These are phyloP conservation scores for Leishmania braziliensis DNA, from an alignment of 208 protist genomes.

Conservation along the genomic window DNA sequence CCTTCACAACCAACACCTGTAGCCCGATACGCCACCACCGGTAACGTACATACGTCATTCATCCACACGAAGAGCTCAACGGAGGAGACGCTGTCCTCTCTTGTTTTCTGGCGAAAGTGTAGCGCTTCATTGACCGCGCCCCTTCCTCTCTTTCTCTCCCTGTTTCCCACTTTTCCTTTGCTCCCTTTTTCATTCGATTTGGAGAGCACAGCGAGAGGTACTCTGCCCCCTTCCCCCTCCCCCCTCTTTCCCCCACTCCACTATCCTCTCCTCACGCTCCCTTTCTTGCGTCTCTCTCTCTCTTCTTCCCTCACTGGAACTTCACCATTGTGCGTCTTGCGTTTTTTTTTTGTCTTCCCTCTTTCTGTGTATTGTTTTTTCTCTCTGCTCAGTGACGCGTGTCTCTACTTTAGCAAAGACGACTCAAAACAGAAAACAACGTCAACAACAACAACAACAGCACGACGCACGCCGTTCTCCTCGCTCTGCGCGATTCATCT, in stretches of 20 bases:
- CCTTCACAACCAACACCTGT: not conserved
- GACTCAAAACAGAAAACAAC: not conserved
- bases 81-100: conserved; percentile 10
- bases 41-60: not conserved
- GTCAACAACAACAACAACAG: not conserved
- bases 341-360: not conserved
- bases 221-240: not conserved
- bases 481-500: not conserved
- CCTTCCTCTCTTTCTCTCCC: not conserved
- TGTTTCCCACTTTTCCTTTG: not conserved
- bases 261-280: not conserved
- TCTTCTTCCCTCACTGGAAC: not conserved
- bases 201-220: not conserved
- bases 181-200: not conserved
- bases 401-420: not conserved
- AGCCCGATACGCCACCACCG: not conserved
- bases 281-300: not conserved
- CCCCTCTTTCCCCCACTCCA: not conserved
- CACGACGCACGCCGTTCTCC: not conserved
- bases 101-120: conserved; percentile 15
- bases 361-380: not conserved
- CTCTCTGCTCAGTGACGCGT: not conserved
- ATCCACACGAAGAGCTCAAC: not conserved
- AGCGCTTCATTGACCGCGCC: not conserved
- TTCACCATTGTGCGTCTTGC: not conserved